A percentile compares a stretch with the other conserved stretches of the same genome.
Evolutionary conservation across 257 asterid genomes (phyloP).

Genomic region (Nyctanthes arbortristis): DNA sequence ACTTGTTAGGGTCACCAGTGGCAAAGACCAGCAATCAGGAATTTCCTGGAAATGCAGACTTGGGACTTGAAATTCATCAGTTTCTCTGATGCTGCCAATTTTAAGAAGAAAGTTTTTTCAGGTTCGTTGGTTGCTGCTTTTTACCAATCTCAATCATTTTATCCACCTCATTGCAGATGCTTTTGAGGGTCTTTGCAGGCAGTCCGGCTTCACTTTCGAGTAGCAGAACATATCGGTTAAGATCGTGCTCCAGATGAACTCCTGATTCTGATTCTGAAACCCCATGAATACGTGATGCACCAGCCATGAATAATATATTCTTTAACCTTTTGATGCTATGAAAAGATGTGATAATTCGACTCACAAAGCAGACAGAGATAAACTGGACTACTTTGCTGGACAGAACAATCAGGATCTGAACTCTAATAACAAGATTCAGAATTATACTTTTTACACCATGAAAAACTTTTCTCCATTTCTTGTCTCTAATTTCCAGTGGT

Average conservation of each 20-base stretch:
- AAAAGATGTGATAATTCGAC: not conserved
- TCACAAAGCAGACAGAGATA: not conserved
- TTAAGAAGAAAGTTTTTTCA: slow-evolving; percentile 11
- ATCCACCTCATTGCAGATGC: slow-evolving; percentile 6
- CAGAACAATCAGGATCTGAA: slow-evolving; percentile 3
- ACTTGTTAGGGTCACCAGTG: slow-evolving; percentile 36
- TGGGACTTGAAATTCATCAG: slow-evolving; percentile 23
- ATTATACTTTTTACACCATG: slow-evolving; percentile 1
- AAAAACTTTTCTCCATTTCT: slow-evolving; percentile 6
- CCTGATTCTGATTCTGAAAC: not conserved
- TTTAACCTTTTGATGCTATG: not conserved
- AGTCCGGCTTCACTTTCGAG: slow-evolving; percentile 23
- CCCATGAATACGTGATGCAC: not conserved
- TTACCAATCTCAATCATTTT: slow-evolving; percentile 3
- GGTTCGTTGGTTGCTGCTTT: slow-evolving; percentile 7
- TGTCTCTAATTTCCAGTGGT: not conserved
- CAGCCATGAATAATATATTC: not conserved
- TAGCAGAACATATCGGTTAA: slow-evolving; percentile 12
- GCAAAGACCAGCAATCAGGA: slow-evolving; percentile 35
- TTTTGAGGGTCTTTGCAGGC: not conserved
- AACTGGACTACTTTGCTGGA: not conserved
- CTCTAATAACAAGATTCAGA: slow-evolving; percentile 1
- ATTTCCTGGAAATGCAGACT: slow-evolving; percentile 21
- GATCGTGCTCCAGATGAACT: not conserved
- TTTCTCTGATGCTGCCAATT: slow-evolving; percentile 17